phyloP scores from a whole-genome alignment of 1,284 basidiomycete species.

The Melampsora abietis-canadensis region DNA sequence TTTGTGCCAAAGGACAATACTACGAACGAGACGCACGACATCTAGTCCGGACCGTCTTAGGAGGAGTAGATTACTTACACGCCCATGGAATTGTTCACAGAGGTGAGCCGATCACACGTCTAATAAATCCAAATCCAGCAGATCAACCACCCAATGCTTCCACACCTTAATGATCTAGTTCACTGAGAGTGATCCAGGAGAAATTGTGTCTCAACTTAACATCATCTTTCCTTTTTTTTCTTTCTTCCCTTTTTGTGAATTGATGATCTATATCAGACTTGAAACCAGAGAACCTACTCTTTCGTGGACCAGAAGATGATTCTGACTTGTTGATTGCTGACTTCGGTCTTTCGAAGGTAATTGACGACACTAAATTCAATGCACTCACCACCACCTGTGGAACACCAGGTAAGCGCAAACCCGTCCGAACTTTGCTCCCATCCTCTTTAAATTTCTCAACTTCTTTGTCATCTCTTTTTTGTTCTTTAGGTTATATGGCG shows the following conservation, averaged over 20 bases:
- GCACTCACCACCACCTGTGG: conserved; percentile 92
- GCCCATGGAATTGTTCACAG: conserved; percentile 91
- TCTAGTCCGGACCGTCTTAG: conserved; percentile 80
- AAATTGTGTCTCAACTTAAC: too few relatives aligned
- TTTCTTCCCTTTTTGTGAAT: conserved; percentile 8
- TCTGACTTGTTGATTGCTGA: conserved; percentile 96
- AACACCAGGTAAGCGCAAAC: conserved; percentile 66
- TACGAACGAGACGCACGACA: conserved; percentile 88
- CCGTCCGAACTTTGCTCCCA: background rate
- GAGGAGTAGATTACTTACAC: conserved; percentile 88
- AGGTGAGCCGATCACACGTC: conserved; percentile 57
- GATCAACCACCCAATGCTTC: too few relatives aligned
- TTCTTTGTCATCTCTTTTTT: conserved; percentile 24
- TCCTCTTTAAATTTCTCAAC: background rate
- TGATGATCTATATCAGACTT: conserved; percentile 61
- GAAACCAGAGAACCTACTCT: conserved; percentile 95
- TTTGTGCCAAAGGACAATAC: conserved; percentile 95
- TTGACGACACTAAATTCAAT: conserved; percentile 85
- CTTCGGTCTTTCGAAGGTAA: conserved; percentile 74
- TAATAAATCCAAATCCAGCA: too few relatives aligned
- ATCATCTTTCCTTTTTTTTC: conserved; percentile 15
- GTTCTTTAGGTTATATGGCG: conserved; percentile 73
- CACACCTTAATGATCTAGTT: too few relatives aligned
- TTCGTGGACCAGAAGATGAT: conserved; percentile 82
- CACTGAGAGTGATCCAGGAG: too few relatives aligned